Conservation (phyloP, 371 early-diverging fungal species). For the Catenaria anguillulae region DNA sequence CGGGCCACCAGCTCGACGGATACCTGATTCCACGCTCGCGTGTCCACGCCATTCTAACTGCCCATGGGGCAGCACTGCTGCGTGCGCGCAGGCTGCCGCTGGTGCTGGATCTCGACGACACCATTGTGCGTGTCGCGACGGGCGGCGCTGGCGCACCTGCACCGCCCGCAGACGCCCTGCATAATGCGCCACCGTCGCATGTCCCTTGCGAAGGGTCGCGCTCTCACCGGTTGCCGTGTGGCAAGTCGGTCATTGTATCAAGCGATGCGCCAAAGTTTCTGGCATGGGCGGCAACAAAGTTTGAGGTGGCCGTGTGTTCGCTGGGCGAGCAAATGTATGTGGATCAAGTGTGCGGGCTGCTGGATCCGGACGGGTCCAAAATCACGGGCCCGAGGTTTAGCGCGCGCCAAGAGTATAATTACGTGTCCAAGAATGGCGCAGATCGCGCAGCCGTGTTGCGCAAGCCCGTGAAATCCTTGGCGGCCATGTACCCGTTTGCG, state of each 20-base stretch:
- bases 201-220: background rate
- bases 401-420: background rate
- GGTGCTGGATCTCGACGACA: conserved; percentile 4
- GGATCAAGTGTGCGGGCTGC: background rate
- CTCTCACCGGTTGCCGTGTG: background rate
- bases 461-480: background rate
- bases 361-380: background rate
- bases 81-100: background rate
- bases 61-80: background rate
- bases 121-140: background rate
- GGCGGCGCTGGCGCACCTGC: too few species aligned
- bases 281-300: background rate
- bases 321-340: conserved; percentile 2
- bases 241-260: background rate
- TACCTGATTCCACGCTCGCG: background rate
- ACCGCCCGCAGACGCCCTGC: background rate
- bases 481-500: conserved; percentile 1
- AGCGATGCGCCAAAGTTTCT: background rate
- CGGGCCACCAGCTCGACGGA: conserved; percentile 1
- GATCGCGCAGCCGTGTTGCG: background rate
- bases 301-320: conserved; percentile 6
- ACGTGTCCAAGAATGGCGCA: background rate
- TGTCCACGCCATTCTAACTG: background rate
- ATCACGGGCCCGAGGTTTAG: background rate
- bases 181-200: too few species aligned